Evolutionary conservation across 164 flowering plant species (phyloP).

Genomic region (Chimonanthus salicifolius): DNA sequence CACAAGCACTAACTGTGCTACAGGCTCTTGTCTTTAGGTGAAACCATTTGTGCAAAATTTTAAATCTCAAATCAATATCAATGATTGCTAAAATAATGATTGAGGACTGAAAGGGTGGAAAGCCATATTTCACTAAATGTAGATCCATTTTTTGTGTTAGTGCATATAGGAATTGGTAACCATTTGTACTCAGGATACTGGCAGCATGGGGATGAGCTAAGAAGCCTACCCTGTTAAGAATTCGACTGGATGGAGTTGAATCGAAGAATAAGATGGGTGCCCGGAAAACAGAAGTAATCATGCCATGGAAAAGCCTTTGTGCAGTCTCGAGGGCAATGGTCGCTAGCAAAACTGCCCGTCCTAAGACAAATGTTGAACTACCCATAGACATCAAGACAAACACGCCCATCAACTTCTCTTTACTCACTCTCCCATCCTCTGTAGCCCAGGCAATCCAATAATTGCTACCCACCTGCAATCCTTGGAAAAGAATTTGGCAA

Average conservation of each 20-base stretch:
- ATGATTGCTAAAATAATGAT: neutral
- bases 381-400: conserved; percentile 62
- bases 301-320: conserved; percentile 53
- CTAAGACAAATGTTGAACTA: conserved; percentile 72
- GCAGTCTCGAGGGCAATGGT: conserved; percentile 66
- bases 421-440: conserved; percentile 38
- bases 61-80: neutral
- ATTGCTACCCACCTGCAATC: conserved; percentile 74
- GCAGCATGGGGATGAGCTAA: neutral
- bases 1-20: too few species aligned
- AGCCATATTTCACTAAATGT: neutral
- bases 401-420: conserved; percentile 36
- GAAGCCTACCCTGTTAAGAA: conserved; percentile 61
- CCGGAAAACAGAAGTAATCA: conserved; percentile 59
- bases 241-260: conserved; percentile 68
- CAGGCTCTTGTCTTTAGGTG: neutral
- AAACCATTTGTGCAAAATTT: neutral
- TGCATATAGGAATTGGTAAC: neutral
- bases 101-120: neutral
- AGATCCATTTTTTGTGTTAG: neutral
- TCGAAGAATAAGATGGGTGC: conserved; percentile 87
- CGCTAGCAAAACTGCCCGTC: conserved; percentile 67
- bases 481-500: conserved; percentile 72
- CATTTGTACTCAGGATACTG: neutral
- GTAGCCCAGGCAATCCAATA: conserved; percentile 96